A percentile compares a stretch with the other conserved stretches of the same genome.
Evolutionary conservation across 805 yeast species (phyloP).

Genomic region (Kluyveromyces dobzhanskii): DNA sequence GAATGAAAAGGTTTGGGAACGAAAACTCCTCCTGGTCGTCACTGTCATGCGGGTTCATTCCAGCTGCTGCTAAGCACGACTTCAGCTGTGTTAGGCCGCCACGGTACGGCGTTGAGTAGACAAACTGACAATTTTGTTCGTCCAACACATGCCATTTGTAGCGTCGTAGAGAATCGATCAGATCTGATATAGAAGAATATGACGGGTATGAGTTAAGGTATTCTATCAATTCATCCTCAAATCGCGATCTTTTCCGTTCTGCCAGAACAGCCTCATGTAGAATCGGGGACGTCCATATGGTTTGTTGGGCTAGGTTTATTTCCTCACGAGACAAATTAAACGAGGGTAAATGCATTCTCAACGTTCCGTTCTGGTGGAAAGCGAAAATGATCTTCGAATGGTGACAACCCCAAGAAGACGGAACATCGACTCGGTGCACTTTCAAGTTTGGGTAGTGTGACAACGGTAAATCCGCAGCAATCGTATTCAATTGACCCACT

Average conservation of each 20-base stretch:
- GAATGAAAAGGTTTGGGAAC: slow-evolving; percentile 3
- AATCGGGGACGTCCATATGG: slow-evolving; percentile 55
- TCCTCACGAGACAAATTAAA: slow-evolving; percentile 51
- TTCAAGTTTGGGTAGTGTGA: background rate
- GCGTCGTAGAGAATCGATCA: slow-evolving; percentile 32
- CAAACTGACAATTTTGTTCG: slow-evolving; percentile 35
- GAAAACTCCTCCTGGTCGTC: background rate
- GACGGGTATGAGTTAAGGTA: slow-evolving; percentile 39
- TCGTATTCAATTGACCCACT: slow-evolving; percentile 29
- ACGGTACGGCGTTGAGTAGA: slow-evolving; percentile 43
- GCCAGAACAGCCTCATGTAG: slow-evolving; percentile 10
- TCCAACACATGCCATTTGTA: slow-evolving; percentile 38
- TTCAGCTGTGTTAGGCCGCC: slow-evolving; percentile 1
- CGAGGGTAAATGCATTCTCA: slow-evolving; percentile 50
- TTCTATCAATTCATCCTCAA: slow-evolving; percentile 36
- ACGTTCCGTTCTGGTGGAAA: slow-evolving; percentile 36
- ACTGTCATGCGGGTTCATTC: background rate
- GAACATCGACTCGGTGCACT: slow-evolving; percentile 1
- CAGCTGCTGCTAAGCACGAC: background rate
- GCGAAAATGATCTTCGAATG: slow-evolving; percentile 66
- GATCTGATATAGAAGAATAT: slow-evolving; percentile 26
- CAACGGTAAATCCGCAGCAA: slow-evolving; percentile 6
- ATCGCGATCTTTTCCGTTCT: slow-evolving; percentile 18
- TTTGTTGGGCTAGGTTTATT: slow-evolving; percentile 51
- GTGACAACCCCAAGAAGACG: slow-evolving; percentile 31